Conservation (phyloP, 257 asterid genomes). For the Prunella vulgaris region DNA sequence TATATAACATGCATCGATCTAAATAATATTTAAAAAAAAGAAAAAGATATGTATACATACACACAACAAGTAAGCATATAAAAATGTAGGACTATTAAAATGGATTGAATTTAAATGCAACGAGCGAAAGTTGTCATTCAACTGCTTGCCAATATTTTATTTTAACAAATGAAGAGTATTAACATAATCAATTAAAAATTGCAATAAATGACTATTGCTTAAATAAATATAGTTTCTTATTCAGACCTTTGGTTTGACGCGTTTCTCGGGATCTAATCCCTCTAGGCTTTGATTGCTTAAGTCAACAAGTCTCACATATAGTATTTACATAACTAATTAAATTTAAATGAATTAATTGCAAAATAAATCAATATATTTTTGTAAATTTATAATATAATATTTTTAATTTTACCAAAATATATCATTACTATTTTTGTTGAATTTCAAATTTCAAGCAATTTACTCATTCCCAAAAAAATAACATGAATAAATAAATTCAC, state of each 20-base stretch:
- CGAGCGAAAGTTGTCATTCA: not conserved
- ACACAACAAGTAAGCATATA: not conserved
- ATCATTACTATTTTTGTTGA: too few relatives aligned
- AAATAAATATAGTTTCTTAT: not conserved
- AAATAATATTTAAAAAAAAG: too few relatives aligned
- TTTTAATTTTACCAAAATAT: too few relatives aligned
- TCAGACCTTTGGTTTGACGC: slow-evolving; percentile 15
- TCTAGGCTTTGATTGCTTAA: not conserved
- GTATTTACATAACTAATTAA: not conserved
- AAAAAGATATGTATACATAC: not conserved
- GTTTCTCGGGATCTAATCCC: slow-evolving; percentile 24
- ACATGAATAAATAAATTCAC: too few relatives aligned
- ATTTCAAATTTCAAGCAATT: too few relatives aligned
- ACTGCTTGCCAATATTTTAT: not conserved
- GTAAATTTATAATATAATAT: too few relatives aligned
- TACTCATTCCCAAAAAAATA: too few relatives aligned
- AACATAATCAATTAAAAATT: not conserved
- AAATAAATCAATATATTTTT: too few relatives aligned
- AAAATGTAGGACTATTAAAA: too few relatives aligned
- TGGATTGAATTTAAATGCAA: not conserved
- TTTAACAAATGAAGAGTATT: not conserved
- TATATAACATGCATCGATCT: too few relatives aligned
- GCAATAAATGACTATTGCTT: not conserved
- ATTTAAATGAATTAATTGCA: too few relatives aligned
- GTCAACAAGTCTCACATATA: slow-evolving; percentile 1